Conservation (phyloP, 768 basidiomycete species). For the Mycena floridula region DNA sequence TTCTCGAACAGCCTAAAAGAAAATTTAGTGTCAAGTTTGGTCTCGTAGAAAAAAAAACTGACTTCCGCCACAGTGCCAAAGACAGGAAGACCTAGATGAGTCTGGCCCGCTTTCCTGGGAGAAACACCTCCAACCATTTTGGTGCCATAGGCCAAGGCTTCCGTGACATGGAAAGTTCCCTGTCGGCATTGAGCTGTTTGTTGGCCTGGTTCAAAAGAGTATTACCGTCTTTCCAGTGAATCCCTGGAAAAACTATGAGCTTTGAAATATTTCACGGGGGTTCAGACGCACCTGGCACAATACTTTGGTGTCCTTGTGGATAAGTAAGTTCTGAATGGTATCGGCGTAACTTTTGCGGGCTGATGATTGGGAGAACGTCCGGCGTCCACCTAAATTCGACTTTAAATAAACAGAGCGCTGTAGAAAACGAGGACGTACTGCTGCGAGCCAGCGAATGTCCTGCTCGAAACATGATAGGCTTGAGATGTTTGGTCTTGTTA, state of each 20-base stretch:
- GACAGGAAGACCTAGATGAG: constrained; percentile 91
- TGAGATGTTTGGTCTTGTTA: too few species aligned
- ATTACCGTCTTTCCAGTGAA: constrained; percentile 94
- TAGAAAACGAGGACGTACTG: constrained; percentile 32
- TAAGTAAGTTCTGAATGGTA: constrained; percentile 85
- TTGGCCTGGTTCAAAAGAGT: not conserved
- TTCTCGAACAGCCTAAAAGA: constrained; percentile 80
- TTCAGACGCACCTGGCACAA: too few species aligned
- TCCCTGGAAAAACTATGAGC: too few species aligned
- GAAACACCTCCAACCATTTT: constrained; percentile 98
- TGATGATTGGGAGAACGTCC: constrained; percentile 78
- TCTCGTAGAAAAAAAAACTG: too few species aligned
- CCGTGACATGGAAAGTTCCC: constrained; percentile 96
- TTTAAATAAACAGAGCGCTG: not conserved
- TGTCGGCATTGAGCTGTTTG: constrained; percentile 19
- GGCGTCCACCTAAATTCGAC: constrained; percentile 47
- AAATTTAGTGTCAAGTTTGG: too few species aligned
- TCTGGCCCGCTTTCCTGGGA: constrained; percentile 93
- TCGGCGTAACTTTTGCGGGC: constrained; percentile 77
- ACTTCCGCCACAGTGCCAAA: constrained; percentile 92
- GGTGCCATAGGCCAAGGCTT: constrained; percentile 92
- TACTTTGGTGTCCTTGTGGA: constrained; percentile 94
- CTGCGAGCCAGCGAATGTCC: constrained; percentile 47
- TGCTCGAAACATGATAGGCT: constrained; percentile 65
- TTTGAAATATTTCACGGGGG: too few species aligned